These are phyloP conservation scores for Taiwanofungus camphoratus DNA, from an alignment of 1,284 basidiomycete genomes.

Conservation along the genomic window DNA sequence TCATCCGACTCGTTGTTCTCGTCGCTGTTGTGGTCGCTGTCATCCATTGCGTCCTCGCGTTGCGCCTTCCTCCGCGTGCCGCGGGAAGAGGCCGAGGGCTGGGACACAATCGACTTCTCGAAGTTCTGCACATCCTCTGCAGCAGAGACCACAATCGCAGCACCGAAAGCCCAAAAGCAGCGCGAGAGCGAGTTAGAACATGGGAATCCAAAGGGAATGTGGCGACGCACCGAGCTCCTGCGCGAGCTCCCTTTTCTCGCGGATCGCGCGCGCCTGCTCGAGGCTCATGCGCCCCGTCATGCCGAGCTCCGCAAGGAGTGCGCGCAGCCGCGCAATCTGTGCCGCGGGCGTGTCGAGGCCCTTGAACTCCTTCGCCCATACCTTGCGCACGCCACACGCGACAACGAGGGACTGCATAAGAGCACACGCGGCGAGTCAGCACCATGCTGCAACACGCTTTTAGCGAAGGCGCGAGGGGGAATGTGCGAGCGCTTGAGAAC, in stretches of 20 bases:
- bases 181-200: not conserved
- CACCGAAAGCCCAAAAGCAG: not conserved
- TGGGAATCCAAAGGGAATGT: not conserved
- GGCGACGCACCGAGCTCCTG: conserved; percentile 70
- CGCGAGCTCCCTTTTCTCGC: conserved; percentile 64
- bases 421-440: not conserved
- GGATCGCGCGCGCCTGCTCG: conserved; percentile 74
- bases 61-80: conserved; percentile 13
- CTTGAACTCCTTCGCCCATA: conserved; percentile 76
- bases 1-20: conserved; percentile 32
- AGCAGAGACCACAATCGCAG: conserved; percentile 1
- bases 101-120: conserved; percentile 29
- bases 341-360: conserved; percentile 50
- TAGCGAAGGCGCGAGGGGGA: not conserved
- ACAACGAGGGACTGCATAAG: conserved; percentile 52
- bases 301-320: conserved; percentile 65
- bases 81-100: conserved; percentile 12
- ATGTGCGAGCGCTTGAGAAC: not conserved
- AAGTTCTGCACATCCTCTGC: conserved; percentile 66
- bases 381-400: conserved; percentile 78
- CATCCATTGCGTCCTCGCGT: conserved; percentile 14
- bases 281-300: conserved; percentile 76
- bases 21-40: too few species aligned
- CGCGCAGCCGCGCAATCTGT: conserved; percentile 62
- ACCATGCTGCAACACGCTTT: not conserved